Evolutionary conservation across 2,329 filamentous ascomycete genomes (phyloP).

Genomic region (Pseudogymnoascus sp.): DNA sequence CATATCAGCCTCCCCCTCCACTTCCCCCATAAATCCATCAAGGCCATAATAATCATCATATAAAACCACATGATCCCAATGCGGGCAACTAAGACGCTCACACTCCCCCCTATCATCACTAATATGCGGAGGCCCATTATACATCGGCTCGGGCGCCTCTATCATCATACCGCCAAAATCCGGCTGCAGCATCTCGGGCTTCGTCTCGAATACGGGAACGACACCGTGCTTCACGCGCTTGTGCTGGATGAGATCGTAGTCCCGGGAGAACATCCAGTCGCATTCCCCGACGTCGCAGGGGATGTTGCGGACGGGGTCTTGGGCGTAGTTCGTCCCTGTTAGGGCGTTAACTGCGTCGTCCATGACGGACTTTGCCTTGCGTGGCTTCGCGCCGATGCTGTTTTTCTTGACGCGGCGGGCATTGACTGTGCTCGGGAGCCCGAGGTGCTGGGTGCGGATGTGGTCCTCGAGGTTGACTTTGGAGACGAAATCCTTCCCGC

Average conservation of each 20-base stretch:
- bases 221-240: conserved; percentile 39
- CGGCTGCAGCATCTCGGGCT: not conserved
- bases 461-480: conserved; percentile 80
- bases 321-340: conserved; percentile 50
- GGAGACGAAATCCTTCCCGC: conserved; percentile 67
- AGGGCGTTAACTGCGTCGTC: conserved; percentile 40
- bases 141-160: not conserved
- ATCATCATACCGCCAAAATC: not conserved
- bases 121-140: not conserved
- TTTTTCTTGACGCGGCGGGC: conserved; percentile 32
- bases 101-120: not conserved
- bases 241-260: conserved; percentile 53
- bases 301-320: conserved; percentile 41
- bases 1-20: not conserved
- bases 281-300: conserved; percentile 46
- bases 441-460: conserved; percentile 73
- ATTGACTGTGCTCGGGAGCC: conserved; percentile 41
- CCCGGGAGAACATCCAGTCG: conserved; percentile 48
- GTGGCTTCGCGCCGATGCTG: conserved; percentile 30
- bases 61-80: not conserved
- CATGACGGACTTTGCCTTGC: conserved; percentile 3
- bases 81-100: not conserved
- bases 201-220: not conserved
- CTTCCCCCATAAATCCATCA: not conserved
- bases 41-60: not conserved